A percentile compares a stretch with the other conserved stretches of the same genome.
These are phyloP conservation scores for Leersia perrieri DNA, from an alignment of 176 grass and related monocot genomes.

Conservation along the genomic window DNA sequence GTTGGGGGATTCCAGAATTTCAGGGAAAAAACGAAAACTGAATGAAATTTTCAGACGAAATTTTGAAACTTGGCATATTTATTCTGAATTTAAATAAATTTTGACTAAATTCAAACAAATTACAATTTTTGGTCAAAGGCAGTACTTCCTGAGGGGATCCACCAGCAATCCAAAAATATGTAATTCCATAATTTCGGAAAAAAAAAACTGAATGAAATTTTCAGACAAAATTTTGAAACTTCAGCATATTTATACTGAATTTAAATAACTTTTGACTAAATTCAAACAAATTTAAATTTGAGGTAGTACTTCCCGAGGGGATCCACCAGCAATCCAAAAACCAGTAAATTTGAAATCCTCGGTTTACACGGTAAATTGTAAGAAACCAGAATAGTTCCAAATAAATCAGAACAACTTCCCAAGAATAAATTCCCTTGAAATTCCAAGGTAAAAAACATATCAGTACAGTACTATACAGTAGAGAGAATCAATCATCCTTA, in stretches of 20 bases:
- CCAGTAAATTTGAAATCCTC: too few species aligned
- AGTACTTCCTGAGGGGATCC: neutral
- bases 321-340: too few species aligned
- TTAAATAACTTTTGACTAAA: neutral
- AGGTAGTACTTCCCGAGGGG: neutral
- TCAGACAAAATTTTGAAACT: neutral
- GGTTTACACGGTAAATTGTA: too few species aligned
- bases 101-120: neutral
- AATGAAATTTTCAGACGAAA: neutral
- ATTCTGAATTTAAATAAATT: neutral
- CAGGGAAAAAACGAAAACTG: too few species aligned
- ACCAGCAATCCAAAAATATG: too few species aligned
- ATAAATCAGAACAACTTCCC: neutral
- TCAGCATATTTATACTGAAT: neutral
- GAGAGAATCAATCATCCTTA: slow-evolving; percentile 26
- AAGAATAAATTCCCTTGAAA: neutral
- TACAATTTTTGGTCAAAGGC: neutral
- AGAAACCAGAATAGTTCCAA: too few species aligned
- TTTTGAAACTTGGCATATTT: neutral
- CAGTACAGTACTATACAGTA: neutral
- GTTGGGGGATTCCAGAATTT: too few species aligned
- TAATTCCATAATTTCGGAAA: too few species aligned
- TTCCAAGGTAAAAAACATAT: neutral
- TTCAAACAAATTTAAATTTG: neutral
- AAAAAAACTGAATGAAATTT: neutral